These are phyloP conservation scores for Suillus fuscotomentosus DNA, from an alignment of 768 basidiomycete genomes.

Conservation along the genomic window DNA sequence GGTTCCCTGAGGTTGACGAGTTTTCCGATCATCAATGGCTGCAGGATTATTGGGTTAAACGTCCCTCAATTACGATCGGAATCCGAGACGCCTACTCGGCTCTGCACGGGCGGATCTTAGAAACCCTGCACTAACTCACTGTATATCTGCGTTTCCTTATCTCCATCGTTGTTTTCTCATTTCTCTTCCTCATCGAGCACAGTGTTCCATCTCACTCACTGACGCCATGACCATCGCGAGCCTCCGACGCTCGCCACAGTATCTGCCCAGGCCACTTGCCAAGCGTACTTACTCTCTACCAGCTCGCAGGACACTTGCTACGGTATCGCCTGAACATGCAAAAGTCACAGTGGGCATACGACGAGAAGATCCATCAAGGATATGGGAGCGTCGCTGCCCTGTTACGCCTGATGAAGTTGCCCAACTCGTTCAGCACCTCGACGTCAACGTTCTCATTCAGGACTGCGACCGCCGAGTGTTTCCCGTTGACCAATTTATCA, in stretches of 20 bases:
- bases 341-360: slow-evolving; percentile 55
- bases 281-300: slow-evolving; percentile 15
- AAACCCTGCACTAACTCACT: not conserved
- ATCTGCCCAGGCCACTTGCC: slow-evolving; percentile 12
- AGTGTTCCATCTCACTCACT: not conserved
- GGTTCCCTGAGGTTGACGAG: not conserved
- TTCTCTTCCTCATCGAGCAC: not conserved
- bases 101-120: not conserved
- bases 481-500: slow-evolving; percentile 55
- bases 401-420: slow-evolving; percentile 75
- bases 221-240: slow-evolving; percentile 1
- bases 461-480: slow-evolving; percentile 78
- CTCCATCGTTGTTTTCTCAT: not conserved
- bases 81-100: not conserved
- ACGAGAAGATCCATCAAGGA: slow-evolving; percentile 73
- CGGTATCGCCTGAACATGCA: slow-evolving; percentile 16
- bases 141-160: not conserved
- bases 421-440: slow-evolving; percentile 51
- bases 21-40: not conserved
- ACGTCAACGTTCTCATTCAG: slow-evolving; percentile 71
- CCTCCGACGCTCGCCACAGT: slow-evolving; percentile 9
- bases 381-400: slow-evolving; percentile 88
- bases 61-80: not conserved
- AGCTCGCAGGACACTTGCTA: slow-evolving; percentile 23
- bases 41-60: not conserved